Evolutionary conservation across 768 basidiomycete genomes (phyloP), one percentile per base, ranked within the genome.

Genomic region (Termitomyces sp.): DNA sequence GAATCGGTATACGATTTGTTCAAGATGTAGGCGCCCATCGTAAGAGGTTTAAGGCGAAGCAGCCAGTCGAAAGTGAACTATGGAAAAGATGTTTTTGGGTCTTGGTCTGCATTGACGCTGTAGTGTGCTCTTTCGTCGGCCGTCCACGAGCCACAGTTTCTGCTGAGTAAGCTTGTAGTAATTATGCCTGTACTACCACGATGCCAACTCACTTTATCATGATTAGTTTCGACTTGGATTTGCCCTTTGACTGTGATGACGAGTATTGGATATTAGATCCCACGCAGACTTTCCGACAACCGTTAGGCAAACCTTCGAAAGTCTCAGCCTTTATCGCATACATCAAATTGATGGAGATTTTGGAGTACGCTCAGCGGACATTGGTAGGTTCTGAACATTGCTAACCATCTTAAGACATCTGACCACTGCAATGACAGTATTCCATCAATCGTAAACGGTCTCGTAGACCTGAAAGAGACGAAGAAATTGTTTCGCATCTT

Each of bases 201-300:
- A 39, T 32, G 12, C 12, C 31, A 8, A 32, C 31, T 39, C 14
- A 58, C 52, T 9, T 44, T 42, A n/a, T 29, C 31, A 22, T 39
- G 18, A n/a, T 53, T 56, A 90, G 88, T 63, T 86, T 89, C 64
- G 89, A 91, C 61, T 72, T 87, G 2, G 89, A 91, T 52, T 71
- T 85, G 9, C 81, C 79, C 1, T 68, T 85, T 0, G 79, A 80
- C 42, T 85, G 86, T 42, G 80, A 82, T 62, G 87, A 89, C 59
- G 86, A 87, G 62, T 89, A 84, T 63, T 91, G 89, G 88, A 70
- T 70, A 32, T 71, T 64, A 47, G 80, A 80, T 57, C 74, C 77
- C 1, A 67, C 71, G 4, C 71, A 71, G 20, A 74, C 75, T 2
- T 90, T 88, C 69, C 73, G 81, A 53, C 90, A 92, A 66, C 90